These are phyloP conservation scores for Aphanomyces invadans DNA, from an alignment of 352 stramenopile genomes.

Conservation along the genomic window DNA sequence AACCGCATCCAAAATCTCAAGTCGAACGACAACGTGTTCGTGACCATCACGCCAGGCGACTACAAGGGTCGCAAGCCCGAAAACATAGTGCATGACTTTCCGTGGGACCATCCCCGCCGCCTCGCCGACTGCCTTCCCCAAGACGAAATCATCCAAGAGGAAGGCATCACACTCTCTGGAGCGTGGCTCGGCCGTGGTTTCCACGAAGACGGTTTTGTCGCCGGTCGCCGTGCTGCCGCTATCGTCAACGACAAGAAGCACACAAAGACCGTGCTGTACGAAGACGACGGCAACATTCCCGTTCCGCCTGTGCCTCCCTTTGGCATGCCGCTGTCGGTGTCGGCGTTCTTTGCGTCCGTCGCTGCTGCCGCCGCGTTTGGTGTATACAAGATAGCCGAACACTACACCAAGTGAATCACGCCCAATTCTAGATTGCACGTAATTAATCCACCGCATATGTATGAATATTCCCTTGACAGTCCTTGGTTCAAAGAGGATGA, in stretches of 20 bases:
- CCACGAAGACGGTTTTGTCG: conserved; percentile 82
- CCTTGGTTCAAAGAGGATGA: no score
- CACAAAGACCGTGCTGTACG: conserved; percentile 60
- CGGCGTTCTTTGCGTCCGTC: conserved; percentile 42
- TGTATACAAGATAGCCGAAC: conserved; percentile 46
- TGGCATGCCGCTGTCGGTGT: conserved; percentile 57
- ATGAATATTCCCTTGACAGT: no score
- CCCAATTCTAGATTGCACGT: neutral
- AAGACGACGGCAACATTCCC: conserved; percentile 75
- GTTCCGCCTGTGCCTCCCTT: conserved; percentile 65
- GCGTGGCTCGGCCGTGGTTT: conserved; percentile 76
- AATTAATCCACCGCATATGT: no score
- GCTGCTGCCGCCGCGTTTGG: conserved; percentile 57
- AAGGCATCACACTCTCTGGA: conserved; percentile 74
- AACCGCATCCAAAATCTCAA: conserved; percentile 83
- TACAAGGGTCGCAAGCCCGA: conserved; percentile 56
- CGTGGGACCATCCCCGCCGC: conserved; percentile 76
- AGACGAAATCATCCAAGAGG: conserved; percentile 78
- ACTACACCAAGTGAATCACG: conserved; percentile 16
- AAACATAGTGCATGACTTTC: conserved; percentile 62
- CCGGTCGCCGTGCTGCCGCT: conserved; percentile 61
- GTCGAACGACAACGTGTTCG: conserved; percentile 79
- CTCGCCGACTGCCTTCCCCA: conserved; percentile 79
- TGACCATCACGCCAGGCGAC: conserved; percentile 76
- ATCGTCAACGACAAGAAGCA: conserved; percentile 75